Evolutionary conservation across 192 early-diverging fungal species (phyloP).

Genomic region (Gryganskiella cystojenkinii): DNA sequence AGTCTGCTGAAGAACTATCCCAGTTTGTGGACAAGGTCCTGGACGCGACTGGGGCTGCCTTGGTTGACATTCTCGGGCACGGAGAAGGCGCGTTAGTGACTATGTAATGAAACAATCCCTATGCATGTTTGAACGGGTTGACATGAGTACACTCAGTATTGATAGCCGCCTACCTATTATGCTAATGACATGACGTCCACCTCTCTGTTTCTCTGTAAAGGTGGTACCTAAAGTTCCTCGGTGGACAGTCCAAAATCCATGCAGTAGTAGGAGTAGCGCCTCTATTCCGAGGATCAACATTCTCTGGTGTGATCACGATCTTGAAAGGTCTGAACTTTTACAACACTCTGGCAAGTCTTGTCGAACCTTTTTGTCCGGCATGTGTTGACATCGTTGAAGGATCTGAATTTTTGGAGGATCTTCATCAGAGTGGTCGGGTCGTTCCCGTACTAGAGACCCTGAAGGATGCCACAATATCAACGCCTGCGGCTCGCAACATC

Average conservation of each 20-base stretch:
- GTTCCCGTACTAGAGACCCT: too few species aligned
- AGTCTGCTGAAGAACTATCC: neutral
- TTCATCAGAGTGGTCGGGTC: neutral
- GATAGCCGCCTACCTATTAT: neutral
- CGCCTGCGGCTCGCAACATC: neutral
- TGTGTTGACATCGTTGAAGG: neutral
- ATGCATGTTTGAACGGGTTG: neutral
- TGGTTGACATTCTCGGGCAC: slow-evolving; percentile 9
- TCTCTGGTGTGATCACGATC: neutral
- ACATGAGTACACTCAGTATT: neutral
- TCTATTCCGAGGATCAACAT: neutral
- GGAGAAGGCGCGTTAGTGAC: neutral
- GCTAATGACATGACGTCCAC: too few species aligned
- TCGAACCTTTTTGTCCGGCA: neutral
- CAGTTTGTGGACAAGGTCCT: slow-evolving; percentile 3
- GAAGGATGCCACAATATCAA: too few species aligned
- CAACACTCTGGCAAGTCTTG: neutral
- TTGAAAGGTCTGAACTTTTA: slow-evolving; percentile 3
- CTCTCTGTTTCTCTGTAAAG: neutral
- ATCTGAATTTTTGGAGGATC: neutral
- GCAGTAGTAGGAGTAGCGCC: neutral
- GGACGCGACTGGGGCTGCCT: neutral
- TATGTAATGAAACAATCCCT: neutral
- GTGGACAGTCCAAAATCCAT: neutral
- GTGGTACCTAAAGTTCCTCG: neutral